Percentiles rank a stretch among this genome's conserved stretches.
Evolutionary conservation across 225 moss, liverwort and hornwort species (phyloP).

Genomic region (Physcomitrellopsis africana): DNA sequence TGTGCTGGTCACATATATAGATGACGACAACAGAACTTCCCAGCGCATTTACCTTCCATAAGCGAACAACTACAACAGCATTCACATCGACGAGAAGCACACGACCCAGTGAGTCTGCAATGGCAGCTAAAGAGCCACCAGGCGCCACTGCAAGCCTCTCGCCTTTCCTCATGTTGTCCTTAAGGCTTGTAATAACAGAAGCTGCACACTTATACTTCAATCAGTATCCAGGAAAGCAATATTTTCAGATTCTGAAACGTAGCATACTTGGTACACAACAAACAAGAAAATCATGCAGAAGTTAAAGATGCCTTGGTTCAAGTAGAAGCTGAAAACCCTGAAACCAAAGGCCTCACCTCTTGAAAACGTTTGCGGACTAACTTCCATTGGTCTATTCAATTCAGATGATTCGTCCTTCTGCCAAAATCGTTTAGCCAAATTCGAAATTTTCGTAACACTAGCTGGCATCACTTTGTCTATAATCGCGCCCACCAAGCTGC

Average conservation of each 20-base stretch:
- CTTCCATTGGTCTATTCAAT: slow-evolving; percentile 90
- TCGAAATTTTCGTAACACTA: slow-evolving; percentile 85
- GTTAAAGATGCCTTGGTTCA: slow-evolving; percentile 15
- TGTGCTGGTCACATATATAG: background rate
- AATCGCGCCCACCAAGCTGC: slow-evolving; percentile 83
- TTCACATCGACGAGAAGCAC: slow-evolving; percentile 94
- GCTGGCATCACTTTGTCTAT: slow-evolving; percentile 96
- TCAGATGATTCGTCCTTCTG: slow-evolving; percentile 82
- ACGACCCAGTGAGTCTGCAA: slow-evolving; percentile 96
- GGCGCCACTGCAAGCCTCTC: slow-evolving; percentile 91
- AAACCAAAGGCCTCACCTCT: slow-evolving; percentile 57
- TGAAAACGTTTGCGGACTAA: slow-evolving; percentile 82
- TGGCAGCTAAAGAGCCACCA: slow-evolving; percentile 91
- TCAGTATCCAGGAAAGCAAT: slow-evolving; percentile 23
- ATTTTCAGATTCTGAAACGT: slow-evolving; percentile 8
- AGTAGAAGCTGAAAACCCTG: slow-evolving; percentile 15
- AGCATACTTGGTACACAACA: slow-evolving; percentile 12
- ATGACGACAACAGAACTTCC: slow-evolving; percentile 1
- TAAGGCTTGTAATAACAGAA: slow-evolving; percentile 82
- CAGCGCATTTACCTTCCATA: slow-evolving; percentile 82
- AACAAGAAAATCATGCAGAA: slow-evolving; percentile 13
- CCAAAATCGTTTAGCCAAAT: slow-evolving; percentile 90
- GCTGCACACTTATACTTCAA: slow-evolving; percentile 62
- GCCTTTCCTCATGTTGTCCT: slow-evolving; percentile 89
- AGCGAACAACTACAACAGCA: slow-evolving; percentile 96